These are phyloP conservation scores for Candida adriatica DNA, from an alignment of 805 yeast species.

Conservation along the genomic window DNA sequence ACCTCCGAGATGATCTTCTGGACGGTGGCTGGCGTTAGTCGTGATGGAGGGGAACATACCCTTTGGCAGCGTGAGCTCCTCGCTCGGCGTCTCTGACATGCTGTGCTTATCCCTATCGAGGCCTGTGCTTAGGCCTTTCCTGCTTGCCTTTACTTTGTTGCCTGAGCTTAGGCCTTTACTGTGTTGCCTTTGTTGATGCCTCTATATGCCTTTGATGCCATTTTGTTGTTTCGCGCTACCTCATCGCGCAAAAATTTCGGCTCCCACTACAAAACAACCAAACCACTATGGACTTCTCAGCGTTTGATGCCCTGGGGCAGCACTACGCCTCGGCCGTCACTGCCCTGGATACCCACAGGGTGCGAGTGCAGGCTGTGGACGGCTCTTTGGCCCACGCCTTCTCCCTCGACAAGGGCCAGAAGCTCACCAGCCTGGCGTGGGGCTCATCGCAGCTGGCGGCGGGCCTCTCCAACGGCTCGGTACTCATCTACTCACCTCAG, in stretches of 20 bases:
- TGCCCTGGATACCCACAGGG: constrained; percentile 64
- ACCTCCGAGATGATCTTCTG: constrained; percentile 91
- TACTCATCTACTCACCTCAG: constrained; percentile 62
- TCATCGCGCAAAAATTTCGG: no score
- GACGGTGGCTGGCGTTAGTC: constrained; percentile 62
- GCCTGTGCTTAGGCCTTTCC: no score
- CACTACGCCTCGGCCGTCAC: constrained; percentile 58
- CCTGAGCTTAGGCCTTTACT: no score
- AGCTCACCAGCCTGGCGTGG: constrained; percentile 51
- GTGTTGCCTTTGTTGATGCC: no score
- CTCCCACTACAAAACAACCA: no score
- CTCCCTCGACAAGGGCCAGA: constrained; percentile 43
- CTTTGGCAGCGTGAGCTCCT: constrained; percentile 38
- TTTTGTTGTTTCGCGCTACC: no score
- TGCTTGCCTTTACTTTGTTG: no score
- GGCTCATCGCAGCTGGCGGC: constrained; percentile 23
- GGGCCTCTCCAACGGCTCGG: constrained; percentile 59
- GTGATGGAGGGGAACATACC: constrained; percentile 21
- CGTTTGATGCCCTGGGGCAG: constrained; percentile 56
- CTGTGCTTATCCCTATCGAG: no score
- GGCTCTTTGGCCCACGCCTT: constrained; percentile 40
- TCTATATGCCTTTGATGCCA: no score
- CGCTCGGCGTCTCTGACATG: no score
- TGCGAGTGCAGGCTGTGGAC: constrained; percentile 54
- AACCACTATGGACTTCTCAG: constrained; percentile 15